Base-by-base conservation (phyloP, 1,284 basidiomycete species). In the Kwoniella shivajii region DNA sequence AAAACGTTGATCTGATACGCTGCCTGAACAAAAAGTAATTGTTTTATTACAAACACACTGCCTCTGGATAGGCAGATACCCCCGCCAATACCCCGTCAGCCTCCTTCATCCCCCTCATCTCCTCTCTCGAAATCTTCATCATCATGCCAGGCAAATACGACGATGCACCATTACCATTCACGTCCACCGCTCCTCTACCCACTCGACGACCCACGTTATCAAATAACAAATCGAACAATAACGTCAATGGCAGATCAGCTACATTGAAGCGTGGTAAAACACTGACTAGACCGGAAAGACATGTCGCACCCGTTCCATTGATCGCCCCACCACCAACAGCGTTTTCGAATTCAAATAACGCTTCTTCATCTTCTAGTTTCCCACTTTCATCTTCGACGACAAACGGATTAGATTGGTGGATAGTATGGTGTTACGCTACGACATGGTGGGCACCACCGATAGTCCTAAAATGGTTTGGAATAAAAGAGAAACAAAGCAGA, bases 391-490 rank as follows among this genome's bases (percentile, higher is more conserved):
- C n/a, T n/a, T n/a, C n/a, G n/a, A n/a, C n/a, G n/a, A n/a, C n/a
- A n/a, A n/a, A n/a, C 13, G 39, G 39, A 0, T 24, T 86, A 69
- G 83, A 86, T 58, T 83, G 88, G 69, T 99, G 95, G 95, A 84
- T 83, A 61, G 81, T 90, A 64, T 89, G 90, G 72, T 87, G 89
- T 47, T 85, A 84, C 69, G 72, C 90, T 47, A 82, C 89, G 70
- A 94, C 94, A 4, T 93, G 89, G 74, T 97, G 92, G 92, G 93
- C 92, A 4, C 94, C 94, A 14, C 82, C 85, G 45, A 60, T 87
- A 63, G 73, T 94, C 14, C 84, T 98, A 53, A 79, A 83, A 22
- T 84, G 86, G 13, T 60, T 88, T 56, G 91, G 92, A 46, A 83
- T 98, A 75, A 87, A 85, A 70, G 90, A 93, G 74, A 84, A 84